phyloP scores from a whole-genome alignment of 2,329 filamentous ascomycete species.

The Curvularia hawaiiensis region DNA sequence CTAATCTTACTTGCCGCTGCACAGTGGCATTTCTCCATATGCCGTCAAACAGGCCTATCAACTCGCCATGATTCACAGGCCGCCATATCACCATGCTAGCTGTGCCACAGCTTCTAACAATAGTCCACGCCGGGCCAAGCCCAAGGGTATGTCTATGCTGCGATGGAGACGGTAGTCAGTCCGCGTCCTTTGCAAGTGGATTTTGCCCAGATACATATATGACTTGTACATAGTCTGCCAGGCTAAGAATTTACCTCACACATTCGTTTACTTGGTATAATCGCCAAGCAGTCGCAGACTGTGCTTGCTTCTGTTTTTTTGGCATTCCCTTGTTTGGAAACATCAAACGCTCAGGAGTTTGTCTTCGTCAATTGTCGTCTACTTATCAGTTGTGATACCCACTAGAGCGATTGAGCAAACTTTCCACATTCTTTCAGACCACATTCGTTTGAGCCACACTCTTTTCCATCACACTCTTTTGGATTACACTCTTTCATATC shows the following conservation, averaged over 20 bases:
- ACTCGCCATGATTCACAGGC: constrained; percentile 23
- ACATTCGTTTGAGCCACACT: no score
- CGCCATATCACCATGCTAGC: constrained; percentile 22
- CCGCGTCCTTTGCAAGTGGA: constrained; percentile 18
- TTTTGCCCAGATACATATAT: constrained; percentile 23
- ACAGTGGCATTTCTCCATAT: constrained; percentile 16
- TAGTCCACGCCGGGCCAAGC: constrained; percentile 3
- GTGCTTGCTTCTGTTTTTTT: constrained; percentile 22
- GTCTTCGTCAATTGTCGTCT: constrained; percentile 9
- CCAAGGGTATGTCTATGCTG: constrained; percentile 14
- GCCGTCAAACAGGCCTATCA: constrained; percentile 13
- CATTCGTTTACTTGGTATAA: constrained; percentile 19
- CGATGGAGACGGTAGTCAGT: constrained; percentile 15
- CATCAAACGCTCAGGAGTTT: constrained; percentile 27
- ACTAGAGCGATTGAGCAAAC: neutral
- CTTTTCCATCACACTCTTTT: neutral
- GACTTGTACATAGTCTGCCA: neutral
- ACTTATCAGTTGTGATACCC: constrained; percentile 5
- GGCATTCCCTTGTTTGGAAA: constrained; percentile 17
- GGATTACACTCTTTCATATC: neutral
- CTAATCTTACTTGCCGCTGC: constrained; percentile 19
- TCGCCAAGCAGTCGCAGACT: constrained; percentile 15
- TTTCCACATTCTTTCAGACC: neutral
- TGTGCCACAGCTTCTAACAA: constrained; percentile 23
- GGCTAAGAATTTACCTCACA: constrained; percentile 15